phyloP scores from a whole-genome alignment of 768 basidiomycete genomes.

The Phlebiopsis gigantea region DNA sequence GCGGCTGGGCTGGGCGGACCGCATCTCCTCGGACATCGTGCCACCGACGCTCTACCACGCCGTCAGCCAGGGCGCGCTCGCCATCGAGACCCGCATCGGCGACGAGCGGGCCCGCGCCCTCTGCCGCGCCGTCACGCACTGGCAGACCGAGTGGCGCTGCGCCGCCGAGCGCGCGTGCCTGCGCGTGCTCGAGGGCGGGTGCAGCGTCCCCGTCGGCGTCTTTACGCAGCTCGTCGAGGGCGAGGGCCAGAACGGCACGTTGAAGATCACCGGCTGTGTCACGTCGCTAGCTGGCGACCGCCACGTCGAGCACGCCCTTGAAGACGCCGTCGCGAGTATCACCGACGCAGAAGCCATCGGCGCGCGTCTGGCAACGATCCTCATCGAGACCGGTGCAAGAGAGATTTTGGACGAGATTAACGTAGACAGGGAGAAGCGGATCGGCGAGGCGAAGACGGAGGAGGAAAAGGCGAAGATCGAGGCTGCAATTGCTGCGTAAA shows the following conservation, averaged over 20 bases:
- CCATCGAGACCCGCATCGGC: conserved; percentile 82
- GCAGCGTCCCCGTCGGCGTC: conserved; percentile 93
- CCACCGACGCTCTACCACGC: conserved; percentile 79
- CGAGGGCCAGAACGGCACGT: conserved; percentile 19
- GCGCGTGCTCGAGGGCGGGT: conserved; percentile 85
- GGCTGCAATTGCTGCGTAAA: conserved; percentile 13
- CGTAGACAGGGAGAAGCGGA: conserved; percentile 42
- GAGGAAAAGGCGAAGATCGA: conserved; percentile 16
- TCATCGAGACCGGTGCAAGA: conserved; percentile 70
- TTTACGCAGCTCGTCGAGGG: conserved; percentile 43
- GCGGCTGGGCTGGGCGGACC: conserved; percentile 67
- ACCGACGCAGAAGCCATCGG: conserved; percentile 71
- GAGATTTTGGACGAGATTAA: conserved; percentile 82
- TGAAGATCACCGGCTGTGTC: conserved; percentile 76
- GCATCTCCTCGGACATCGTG: conserved; percentile 67
- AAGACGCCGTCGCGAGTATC: conserved; percentile 41
- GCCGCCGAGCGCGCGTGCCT: conserved; percentile 57
- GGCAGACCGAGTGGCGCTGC: conserved; percentile 73
- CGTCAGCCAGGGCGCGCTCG: conserved; percentile 96
- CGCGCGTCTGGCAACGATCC: conserved; percentile 49
- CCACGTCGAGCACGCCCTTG: conserved; percentile 66
- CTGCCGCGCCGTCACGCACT: conserved; percentile 72
- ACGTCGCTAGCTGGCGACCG: conserved; percentile 71
- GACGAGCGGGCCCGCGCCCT: conserved; percentile 82
- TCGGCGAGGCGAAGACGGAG: conserved; percentile 18